Evolutionary conservation across 2,329 filamentous ascomycete genomes (phyloP).

Genomic region (Boeremia lycopersici): DNA sequence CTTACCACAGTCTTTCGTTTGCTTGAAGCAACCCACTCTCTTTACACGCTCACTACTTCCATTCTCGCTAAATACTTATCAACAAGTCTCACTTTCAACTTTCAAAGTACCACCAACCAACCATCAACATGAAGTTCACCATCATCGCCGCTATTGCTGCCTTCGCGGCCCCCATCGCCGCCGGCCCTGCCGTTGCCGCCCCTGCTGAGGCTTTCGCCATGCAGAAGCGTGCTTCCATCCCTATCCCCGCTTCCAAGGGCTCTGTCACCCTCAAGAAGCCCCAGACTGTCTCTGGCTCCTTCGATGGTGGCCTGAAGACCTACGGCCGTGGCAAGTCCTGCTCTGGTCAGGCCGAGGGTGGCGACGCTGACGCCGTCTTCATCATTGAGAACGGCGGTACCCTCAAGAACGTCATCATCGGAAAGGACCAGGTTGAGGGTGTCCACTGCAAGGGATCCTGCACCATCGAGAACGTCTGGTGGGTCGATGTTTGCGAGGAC

Average conservation of each 20-base stretch:
- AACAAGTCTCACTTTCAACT: slow-evolving; percentile 19
- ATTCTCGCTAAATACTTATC: slow-evolving; percentile 30
- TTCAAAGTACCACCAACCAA: slow-evolving; percentile 21
- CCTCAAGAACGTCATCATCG: slow-evolving; percentile 62
- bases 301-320: slow-evolving; percentile 44
- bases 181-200: slow-evolving; percentile 31
- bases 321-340: slow-evolving; percentile 47
- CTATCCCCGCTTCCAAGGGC: slow-evolving; percentile 42
- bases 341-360: slow-evolving; percentile 53
- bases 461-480: slow-evolving; percentile 56
- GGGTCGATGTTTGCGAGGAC: slow-evolving; percentile 51
- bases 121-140: slow-evolving; percentile 44
- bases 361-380: slow-evolving; percentile 58
- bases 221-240: slow-evolving; percentile 38
- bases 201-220: slow-evolving; percentile 34
- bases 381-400: slow-evolving; percentile 58
- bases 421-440: slow-evolving; percentile 57
- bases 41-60: slow-evolving; percentile 20
- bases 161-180: slow-evolving; percentile 36
- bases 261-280: slow-evolving; percentile 35
- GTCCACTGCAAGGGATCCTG: slow-evolving; percentile 59
- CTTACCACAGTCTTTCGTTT: slow-evolving; percentile 26
- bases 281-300: slow-evolving; percentile 32
- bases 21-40: slow-evolving; percentile 34
- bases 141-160: slow-evolving; percentile 34